Base-by-base conservation (phyloP, 805 yeast species). In the Yarrowia divulgata region DNA sequence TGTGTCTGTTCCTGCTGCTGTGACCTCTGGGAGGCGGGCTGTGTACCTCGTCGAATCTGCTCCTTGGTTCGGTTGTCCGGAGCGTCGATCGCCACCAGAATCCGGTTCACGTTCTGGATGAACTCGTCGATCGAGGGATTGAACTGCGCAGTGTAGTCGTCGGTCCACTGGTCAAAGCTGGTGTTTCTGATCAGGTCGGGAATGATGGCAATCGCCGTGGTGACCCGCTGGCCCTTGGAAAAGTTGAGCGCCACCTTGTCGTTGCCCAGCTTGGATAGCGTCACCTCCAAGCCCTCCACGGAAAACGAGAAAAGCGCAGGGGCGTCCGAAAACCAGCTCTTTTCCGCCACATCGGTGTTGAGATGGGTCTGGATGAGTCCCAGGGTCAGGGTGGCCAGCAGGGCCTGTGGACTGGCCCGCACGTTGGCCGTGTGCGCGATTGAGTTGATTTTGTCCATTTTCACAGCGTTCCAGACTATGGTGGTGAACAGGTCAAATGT, bases 1-100 rank as follows among this genome's bases (percentile, higher is more conserved):
- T 67, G 58, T 71, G 29, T 19, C 16, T 45, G 49, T 29, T 19
- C 5, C 3, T 74, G 74, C 29, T 71, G 39, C 60, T 74, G 57
- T 14, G n/a, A 12, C 10, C 8, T 8, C 8, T 29, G 14, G 35
- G 18, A 7, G 54, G 42, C 29, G 14, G 54, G 42, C 29, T 37
- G 43, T 3, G 14, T 5, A 10, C 58, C 43, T 3, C 42, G 58
- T 12, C 29, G 43, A 32, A 57, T 57, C 49, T 57, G 64, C 40
- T 40, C 64, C 64, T 57, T 29, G 64, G 64, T 60, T 18, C 52
- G 52, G 19, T n/a, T 45, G 7, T 43, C 66, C 19, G 66, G 52
- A 5, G 66, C 66, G 37, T 60, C 66, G 34, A 60, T 60, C 34
- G 50, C 52, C 52, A 45, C 52, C 18, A 60, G 52, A 43, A 60